Evolutionary conservation across 2,329 filamentous ascomycete genomes (phyloP), one percentile per base, ranked within the genome.

Genomic region (Chaetomium strumarium): DNA sequence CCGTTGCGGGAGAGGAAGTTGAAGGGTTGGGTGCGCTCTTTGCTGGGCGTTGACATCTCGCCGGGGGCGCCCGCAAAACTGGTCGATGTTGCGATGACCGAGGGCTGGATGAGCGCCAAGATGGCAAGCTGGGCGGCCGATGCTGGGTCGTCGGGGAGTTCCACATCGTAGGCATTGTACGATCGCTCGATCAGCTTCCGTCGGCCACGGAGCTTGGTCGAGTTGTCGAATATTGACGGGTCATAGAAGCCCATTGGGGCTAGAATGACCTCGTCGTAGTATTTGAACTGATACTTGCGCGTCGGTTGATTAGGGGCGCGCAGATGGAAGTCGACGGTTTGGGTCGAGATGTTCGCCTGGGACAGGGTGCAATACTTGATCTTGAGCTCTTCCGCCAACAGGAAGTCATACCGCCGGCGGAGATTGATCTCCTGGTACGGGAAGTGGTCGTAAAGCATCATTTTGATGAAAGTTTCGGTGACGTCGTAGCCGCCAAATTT

Each of bases 401-500:
- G 72, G 61, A 92, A 96, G 67, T 99, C 93, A 64, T 96, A 95
- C 44, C 93, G 83, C 49, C 90, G 81, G 67, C 83, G 85, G 29
- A 99, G 76, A 66, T 99, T 96, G 71, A 99, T 95, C 17, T 96
- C 91, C 44, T 86, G 80, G 67, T 99, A 99, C 5, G 95, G 92
- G 62, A 99, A 96, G 63, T 93, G 87, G 67, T 96, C 91, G 69
- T 87, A 90, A 2, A 99, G 81, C 86, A 97, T 90, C 92, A 97
- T 97, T 72, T 93, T 96, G 67, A 96, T 79, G 64, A 99, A 96
- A 0, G 89, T 88, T 62, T 96, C 90, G 0, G 93, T 97, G 36
- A 97, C 87, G 68, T 99, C 93, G 63, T 80, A 84, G 1, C 93
- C 93, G 46, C 93, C 93, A 63, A 86, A 95, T 68, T 99, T 97